Evolutionary conservation across 106 monocot genomes (phyloP), one percentile per base, ranked within the genome.

Genomic region (Dendrobium officinale): DNA sequence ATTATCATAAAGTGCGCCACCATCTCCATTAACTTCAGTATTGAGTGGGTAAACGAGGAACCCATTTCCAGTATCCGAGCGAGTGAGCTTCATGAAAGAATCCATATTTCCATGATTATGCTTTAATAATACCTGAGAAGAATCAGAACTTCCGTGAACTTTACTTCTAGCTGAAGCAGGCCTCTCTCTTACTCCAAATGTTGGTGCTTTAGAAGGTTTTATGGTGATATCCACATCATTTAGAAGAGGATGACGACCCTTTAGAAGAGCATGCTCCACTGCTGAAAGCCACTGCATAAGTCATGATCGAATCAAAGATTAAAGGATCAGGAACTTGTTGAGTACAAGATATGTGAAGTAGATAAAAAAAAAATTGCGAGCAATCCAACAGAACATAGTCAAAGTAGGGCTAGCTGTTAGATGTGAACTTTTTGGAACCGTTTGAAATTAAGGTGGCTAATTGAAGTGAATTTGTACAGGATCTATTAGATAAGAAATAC

Each of bases 241-340:
- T 73, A 91, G 83, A 86, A 99, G 89, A 64, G 95, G 95, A 88
- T 99, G 93, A 10, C 91, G 92, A 20, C 99, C 99, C 81, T 95
- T 99, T 79, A 99, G 58, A 85, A 99, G 86, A 18, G 93, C 85
- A 78, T 91, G 82, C 82, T 99, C 99, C 64, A 99, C 99, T 74
- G 95, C 95, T 82, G 91, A 88, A 77, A 99, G 86, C 99, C 99
- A 99, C 99, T 99, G 95, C 83, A 92, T 6, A 19, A 44, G 64
- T 79, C 49, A 77, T 11, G 67, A 4, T 11, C 11, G 15, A 73
- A 73, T 19, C 54, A 78, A 78, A 72, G 45, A 70, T 24, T 17
- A 59, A 75, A n/a, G 16, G 18, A 75, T 22, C 74, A 22, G 13
- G 6, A 75, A 26, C 20, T 47, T 22, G 22, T 75, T 2, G 75